Percentiles rank a stretch among this genome's conserved stretches.
Conservation (phyloP, 2,329 filamentous ascomycete genomes). For the Cordyceps sp. region DNA sequence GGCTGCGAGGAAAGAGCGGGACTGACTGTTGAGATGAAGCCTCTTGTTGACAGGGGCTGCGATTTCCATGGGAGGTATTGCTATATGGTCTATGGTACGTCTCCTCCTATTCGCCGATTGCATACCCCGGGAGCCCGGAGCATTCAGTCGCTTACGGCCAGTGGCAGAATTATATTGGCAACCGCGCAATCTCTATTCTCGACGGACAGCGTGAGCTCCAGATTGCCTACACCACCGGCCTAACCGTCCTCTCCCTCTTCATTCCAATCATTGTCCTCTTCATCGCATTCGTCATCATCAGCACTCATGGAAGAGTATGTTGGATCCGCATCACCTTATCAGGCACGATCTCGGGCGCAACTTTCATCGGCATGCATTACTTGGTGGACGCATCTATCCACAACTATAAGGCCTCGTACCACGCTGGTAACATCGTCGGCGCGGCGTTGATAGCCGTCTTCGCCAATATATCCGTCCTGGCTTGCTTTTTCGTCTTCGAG, state of each 20-base stretch:
- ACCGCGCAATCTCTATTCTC: constrained; percentile 56
- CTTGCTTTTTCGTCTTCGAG: constrained; percentile 61
- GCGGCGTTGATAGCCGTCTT: constrained; percentile 54
- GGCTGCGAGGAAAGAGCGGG: neutral
- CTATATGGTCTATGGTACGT: constrained; percentile 54
- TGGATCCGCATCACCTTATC: constrained; percentile 43
- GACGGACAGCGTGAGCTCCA: constrained; percentile 45
- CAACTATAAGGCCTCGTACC: constrained; percentile 54
- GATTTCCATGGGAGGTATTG: constrained; percentile 55
- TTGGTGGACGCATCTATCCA: constrained; percentile 66
- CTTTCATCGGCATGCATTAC: constrained; percentile 75
- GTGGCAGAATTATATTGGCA: constrained; percentile 41
- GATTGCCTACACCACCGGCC: constrained; percentile 53
- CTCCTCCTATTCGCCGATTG: neutral
- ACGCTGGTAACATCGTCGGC: constrained; percentile 41
- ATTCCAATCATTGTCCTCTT: constrained; percentile 59
- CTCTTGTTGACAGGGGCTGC: constrained; percentile 47
- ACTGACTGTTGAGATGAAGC: constrained; percentile 24
- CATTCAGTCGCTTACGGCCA: neutral
- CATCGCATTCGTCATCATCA: constrained; percentile 53
- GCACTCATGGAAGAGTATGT: constrained; percentile 35
- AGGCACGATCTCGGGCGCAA: constrained; percentile 52
- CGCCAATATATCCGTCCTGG: constrained; percentile 51
- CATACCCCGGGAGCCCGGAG: neutral
- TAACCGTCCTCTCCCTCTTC: constrained; percentile 61